Evolutionary conservation across 2,329 filamentous ascomycete species (phyloP).

Genomic region (Sporothrix sp.): DNA sequence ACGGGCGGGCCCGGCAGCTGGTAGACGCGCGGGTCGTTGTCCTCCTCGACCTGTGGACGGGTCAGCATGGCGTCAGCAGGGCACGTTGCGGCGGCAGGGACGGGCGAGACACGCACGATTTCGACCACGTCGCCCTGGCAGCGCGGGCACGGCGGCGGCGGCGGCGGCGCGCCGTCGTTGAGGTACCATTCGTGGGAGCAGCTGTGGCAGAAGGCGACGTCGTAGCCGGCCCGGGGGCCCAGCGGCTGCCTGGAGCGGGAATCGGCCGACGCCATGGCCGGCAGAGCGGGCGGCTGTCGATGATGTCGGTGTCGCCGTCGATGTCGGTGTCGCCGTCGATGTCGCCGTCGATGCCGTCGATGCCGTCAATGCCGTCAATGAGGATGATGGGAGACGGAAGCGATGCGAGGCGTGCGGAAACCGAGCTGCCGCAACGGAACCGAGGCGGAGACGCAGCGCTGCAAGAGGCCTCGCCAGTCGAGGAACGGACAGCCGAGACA

Average conservation of each 20-base stretch:
- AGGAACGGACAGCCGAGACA: too few species aligned
- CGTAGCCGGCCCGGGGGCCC: slow-evolving; percentile 43
- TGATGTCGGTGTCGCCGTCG: too few species aligned
- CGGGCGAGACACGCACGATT: slow-evolving; percentile 53
- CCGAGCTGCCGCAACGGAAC: too few species aligned
- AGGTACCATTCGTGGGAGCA: slow-evolving; percentile 76
- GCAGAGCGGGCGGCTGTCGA: slow-evolving; percentile 12
- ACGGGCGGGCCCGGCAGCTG: neutral
- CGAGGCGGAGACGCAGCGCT: too few species aligned
- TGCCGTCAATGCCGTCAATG: neutral
- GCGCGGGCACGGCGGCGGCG: slow-evolving; percentile 67
- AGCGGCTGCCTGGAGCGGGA: slow-evolving; percentile 29
- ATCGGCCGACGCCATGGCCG: slow-evolving; percentile 22
- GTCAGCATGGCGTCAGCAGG: too few species aligned
- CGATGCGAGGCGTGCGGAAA: too few species aligned
- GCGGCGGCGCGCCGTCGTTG: slow-evolving; percentile 54
- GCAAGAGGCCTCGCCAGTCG: too few species aligned
- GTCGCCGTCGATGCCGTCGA: neutral
- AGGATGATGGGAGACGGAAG: too few species aligned
- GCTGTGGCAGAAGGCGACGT: slow-evolving; percentile 77
- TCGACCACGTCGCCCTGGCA: slow-evolving; percentile 75
- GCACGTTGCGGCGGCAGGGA: neutral
- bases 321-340: slow-evolving; percentile 12
- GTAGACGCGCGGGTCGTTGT: slow-evolving; percentile 52
- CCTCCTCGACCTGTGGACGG: slow-evolving; percentile 17